Conservation (phyloP, 495 filamentous ascomycete genomes). For the Penicillium coffeae region DNA sequence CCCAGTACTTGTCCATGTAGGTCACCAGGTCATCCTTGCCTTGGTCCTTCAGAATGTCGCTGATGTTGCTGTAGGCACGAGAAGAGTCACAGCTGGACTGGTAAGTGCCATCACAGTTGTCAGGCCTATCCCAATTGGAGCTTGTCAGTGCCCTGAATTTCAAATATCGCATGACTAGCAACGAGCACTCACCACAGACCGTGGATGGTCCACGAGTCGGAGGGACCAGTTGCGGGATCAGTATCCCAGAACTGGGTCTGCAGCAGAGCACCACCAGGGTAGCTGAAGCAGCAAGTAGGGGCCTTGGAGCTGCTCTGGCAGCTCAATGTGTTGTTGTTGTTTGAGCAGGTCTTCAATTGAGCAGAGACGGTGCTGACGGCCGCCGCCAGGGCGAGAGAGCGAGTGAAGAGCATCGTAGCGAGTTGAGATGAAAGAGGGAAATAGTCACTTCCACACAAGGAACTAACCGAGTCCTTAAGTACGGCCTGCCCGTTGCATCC, state of each 20-base stretch:
- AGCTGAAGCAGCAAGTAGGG: conserved; percentile 73
- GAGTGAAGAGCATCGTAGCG: neutral
- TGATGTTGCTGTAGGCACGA: conserved; percentile 65
- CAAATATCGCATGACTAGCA: neutral
- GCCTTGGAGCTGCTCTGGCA: conserved; percentile 35
- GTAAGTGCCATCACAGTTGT: conserved; percentile 75
- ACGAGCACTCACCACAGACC: conserved; percentile 58
- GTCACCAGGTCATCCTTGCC: conserved; percentile 54
- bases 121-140: conserved; percentile 47
- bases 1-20: conserved; percentile 76
- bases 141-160: neutral
- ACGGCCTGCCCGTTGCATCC: no score
- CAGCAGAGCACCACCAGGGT: conserved; percentile 67
- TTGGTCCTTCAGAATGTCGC: conserved; percentile 53
- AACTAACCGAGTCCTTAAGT: no score
- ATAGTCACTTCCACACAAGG: no score
- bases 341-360: conserved; percentile 22
- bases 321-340: conserved; percentile 29
- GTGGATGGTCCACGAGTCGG: conserved; percentile 79
- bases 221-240: conserved; percentile 57
- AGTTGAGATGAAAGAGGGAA: neutral
- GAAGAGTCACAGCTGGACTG: conserved; percentile 61
- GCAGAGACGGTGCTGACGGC: conserved; percentile 21
- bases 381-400: conserved; percentile 25
- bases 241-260: conserved; percentile 84